phyloP scores from a whole-genome alignment of 768 basidiomycete species.

The Termitomyces sp. region DNA sequence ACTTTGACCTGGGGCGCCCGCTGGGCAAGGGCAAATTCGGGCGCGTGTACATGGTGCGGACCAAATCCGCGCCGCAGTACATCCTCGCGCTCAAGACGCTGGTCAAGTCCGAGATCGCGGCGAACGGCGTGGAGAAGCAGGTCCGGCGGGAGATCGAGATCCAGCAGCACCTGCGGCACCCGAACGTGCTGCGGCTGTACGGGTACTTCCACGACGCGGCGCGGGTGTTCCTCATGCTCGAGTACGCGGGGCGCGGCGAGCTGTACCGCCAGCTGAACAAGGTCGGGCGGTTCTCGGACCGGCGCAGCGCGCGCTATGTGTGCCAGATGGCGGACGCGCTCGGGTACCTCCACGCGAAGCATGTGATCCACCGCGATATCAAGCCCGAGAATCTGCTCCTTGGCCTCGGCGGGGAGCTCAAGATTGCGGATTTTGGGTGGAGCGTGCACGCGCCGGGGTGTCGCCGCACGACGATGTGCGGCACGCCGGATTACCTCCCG shows the following conservation, averaged over 20 bases:
- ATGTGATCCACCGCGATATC: constrained; percentile 98
- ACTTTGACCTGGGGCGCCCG: constrained; percentile 92
- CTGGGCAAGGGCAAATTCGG: constrained; percentile 99
- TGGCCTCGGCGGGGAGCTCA: constrained; percentile 92
- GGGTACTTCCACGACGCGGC: constrained; percentile 98
- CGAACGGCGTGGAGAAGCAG: constrained; percentile 91
- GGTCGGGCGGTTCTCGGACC: constrained; percentile 81
- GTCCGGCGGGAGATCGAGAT: constrained; percentile 97
- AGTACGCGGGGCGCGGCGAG: constrained; percentile 96
- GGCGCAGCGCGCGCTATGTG: constrained; percentile 82
- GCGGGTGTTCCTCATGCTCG: constrained; percentile 96
- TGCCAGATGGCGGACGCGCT: constrained; percentile 98
- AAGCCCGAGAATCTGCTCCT: constrained; percentile 97
- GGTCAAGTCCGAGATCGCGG: constrained; percentile 92
- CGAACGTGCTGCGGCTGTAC: constrained; percentile 88
- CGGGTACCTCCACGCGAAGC: constrained; percentile 88
- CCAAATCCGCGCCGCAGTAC: constrained; percentile 80
- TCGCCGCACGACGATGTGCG: constrained; percentile 84
- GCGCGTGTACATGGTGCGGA: constrained; percentile 96
- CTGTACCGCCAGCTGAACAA: constrained; percentile 93
- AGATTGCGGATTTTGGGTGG: constrained; percentile 99
- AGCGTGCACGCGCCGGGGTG: constrained; percentile 93
- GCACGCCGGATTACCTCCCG: constrained; percentile 93
- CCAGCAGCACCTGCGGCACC: constrained; percentile 92
- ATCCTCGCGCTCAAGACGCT: constrained; percentile 96